phyloP scores from a whole-genome alignment of 768 basidiomycete species.

The Tricholoma sp. region DNA sequence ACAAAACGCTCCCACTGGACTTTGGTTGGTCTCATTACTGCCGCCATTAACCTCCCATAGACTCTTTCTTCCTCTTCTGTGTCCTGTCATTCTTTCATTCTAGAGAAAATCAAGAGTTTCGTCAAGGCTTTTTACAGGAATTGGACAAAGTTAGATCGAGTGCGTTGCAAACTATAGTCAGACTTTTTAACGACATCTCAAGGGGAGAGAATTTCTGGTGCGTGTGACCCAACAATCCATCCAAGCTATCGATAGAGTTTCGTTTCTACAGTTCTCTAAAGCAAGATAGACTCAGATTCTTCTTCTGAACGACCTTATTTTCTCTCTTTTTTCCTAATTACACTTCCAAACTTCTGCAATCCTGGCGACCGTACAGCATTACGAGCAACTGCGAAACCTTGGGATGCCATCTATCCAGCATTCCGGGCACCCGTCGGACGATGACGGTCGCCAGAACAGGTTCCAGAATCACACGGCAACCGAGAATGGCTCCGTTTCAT shows the following conservation, averaged over 20 bases:
- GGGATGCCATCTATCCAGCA: conserved; percentile 25
- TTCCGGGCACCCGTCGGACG: conserved; percentile 32
- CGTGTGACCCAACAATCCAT: conserved; percentile 1
- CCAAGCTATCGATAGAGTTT: neutral
- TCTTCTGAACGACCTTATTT: conserved; percentile 4
- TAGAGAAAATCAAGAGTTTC: conserved; percentile 13
- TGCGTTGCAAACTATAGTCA: conserved; percentile 7
- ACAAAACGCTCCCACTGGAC: conserved; percentile 19
- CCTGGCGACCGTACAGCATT: conserved; percentile 21
- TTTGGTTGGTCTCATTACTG: conserved; percentile 13
- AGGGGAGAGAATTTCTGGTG: conserved; percentile 11
- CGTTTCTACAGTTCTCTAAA: conserved; percentile 2
- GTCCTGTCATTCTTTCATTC: conserved; percentile 10
- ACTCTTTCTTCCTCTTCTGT: conserved; percentile 14
- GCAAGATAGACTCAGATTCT: conserved; percentile 6
- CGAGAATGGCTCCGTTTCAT: conserved; percentile 39
- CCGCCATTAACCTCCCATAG: conserved; percentile 16
- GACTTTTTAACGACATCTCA: conserved; percentile 13
- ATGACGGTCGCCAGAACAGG: conserved; percentile 57
- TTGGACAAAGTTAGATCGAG: conserved; percentile 13
- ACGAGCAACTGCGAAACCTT: conserved; percentile 17
- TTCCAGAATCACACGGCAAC: conserved; percentile 40
- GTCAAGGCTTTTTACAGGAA: conserved; percentile 3
- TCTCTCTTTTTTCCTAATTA: conserved; percentile 10
- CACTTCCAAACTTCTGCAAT: conserved; percentile 8